Percentiles rank a stretch among this genome's conserved stretches.
These are phyloP conservation scores for Termitomyces sp. DNA, from an alignment of 768 basidiomycete genomes.

Conservation along the genomic window DNA sequence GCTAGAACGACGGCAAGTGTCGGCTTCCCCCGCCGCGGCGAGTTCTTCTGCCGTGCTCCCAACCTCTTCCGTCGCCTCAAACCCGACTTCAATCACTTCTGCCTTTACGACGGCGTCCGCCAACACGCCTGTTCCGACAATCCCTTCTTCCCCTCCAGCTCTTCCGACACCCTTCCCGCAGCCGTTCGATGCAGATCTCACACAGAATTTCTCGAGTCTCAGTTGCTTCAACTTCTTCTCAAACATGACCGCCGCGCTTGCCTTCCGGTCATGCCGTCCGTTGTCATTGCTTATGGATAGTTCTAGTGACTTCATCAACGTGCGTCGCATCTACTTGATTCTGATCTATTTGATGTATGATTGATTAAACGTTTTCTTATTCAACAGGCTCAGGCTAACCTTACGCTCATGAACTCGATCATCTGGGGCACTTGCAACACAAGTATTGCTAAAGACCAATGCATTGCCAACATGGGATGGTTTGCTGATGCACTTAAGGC, in stretches of 20 bases:
- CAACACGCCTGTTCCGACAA: conserved; percentile 35
- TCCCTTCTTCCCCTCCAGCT: conserved; percentile 46
- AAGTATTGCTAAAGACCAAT: conserved; percentile 40
- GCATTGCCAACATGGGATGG: conserved; percentile 64
- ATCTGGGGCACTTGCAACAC: conserved; percentile 85
- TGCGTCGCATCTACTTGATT: conserved; percentile 25
- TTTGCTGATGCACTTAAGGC: conserved; percentile 47
- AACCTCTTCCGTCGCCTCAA: conserved; percentile 12
- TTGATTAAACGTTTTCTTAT: neutral
- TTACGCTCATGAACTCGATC: conserved; percentile 59
- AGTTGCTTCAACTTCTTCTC: conserved; percentile 69
- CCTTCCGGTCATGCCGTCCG: conserved; percentile 74
- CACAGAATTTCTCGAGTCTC: conserved; percentile 61
- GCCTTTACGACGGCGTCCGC: conserved; percentile 20
- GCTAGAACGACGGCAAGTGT: conserved; percentile 15
- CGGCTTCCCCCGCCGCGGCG: conserved; percentile 8
- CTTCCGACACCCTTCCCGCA: conserved; percentile 80
- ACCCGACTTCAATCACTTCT: conserved; percentile 15
- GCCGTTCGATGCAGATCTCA: conserved; percentile 61
- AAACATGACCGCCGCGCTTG: conserved; percentile 61
- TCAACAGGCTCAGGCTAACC: conserved; percentile 58
- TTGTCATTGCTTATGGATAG: conserved; percentile 62
- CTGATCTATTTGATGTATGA: neutral
- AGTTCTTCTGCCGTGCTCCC: conserved; percentile 13
- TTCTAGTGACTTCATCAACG: conserved; percentile 53